These are phyloP conservation scores for Cryptococcus sp. DNA, from an alignment of 1,284 basidiomycete genomes.

Conservation along the genomic window DNA sequence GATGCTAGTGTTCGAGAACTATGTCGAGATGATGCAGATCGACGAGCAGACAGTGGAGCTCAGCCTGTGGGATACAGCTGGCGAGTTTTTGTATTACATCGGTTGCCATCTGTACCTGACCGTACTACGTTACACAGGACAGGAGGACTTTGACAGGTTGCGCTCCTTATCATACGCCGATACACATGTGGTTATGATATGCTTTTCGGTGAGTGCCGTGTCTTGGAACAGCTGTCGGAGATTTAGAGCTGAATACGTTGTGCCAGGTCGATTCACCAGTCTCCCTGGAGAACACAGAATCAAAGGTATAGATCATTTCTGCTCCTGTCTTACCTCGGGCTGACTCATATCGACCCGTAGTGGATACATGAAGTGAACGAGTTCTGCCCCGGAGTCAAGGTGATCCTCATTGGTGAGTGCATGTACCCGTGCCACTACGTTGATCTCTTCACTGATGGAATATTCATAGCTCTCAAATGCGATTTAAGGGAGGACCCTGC, in stretches of 20 bases:
- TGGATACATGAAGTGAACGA: constrained; percentile 59
- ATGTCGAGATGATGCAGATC: constrained; percentile 79
- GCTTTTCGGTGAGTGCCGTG: constrained; percentile 72
- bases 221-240: neutral
- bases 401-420: constrained; percentile 80
- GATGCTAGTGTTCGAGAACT: constrained; percentile 75
- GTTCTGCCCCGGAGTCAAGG: constrained; percentile 90
- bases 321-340: neutral
- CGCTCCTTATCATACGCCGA: constrained; percentile 90
- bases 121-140: constrained; percentile 61
- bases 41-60: constrained; percentile 84
- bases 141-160: constrained; percentile 93
- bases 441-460: neutral
- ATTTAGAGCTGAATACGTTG: neutral
- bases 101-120: neutral
- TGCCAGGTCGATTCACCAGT: constrained; percentile 81
- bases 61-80: constrained; percentile 95
- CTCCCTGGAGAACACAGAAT: constrained; percentile 87
- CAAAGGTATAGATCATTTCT: constrained; percentile 63
- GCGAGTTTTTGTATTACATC: constrained; percentile 55
- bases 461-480: constrained; percentile 78
- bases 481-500: constrained; percentile 80
- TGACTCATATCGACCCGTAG: constrained; percentile 20
- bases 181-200: constrained; percentile 91
- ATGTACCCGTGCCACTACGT: neutral